Conservation (phyloP, 805 yeast species). For the Saccharomycopsis fermentans region DNA sequence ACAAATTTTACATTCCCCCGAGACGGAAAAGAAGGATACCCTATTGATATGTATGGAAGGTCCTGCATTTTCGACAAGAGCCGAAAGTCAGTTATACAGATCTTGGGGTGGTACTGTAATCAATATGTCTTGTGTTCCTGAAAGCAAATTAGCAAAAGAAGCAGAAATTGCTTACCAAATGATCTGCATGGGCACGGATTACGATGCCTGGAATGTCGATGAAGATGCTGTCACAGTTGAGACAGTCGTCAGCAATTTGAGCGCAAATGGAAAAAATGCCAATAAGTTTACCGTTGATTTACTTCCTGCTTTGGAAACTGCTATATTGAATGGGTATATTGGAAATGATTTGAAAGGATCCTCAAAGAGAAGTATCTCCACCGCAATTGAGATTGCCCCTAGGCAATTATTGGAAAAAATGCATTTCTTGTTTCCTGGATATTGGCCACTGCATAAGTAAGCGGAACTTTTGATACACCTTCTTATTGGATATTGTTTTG, state of each 20-base stretch:
- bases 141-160: constrained; percentile 91
- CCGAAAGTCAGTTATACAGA: constrained; percentile 81
- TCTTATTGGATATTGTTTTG: too few relatives aligned
- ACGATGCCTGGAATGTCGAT: constrained; percentile 94
- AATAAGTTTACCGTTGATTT: constrained; percentile 62
- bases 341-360: constrained; percentile 66
- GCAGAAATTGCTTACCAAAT: constrained; percentile 96
- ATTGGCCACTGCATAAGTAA: constrained; percentile 47
- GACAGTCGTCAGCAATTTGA: constrained; percentile 83
- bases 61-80: constrained; percentile 94
- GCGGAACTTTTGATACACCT: too few relatives aligned
- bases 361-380: constrained; percentile 75
- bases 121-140: constrained; percentile 97
- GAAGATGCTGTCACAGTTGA: constrained; percentile 98
- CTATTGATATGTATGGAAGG: constrained; percentile 98
- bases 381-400: constrained; percentile 63
- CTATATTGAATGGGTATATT: constrained; percentile 45
- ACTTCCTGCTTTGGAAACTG: constrained; percentile 55
- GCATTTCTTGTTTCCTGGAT: constrained; percentile 84
- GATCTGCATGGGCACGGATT: constrained; percentile 98
- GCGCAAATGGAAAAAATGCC: constrained; percentile 83
- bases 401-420: constrained; percentile 65
- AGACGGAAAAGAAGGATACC: constrained; percentile 59
- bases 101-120: constrained; percentile 91
- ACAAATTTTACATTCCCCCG: constrained; percentile 48